Evolutionary conservation across 805 yeast genomes (phyloP), one percentile per base, ranked within the genome.

Genomic region (Candida piceae): DNA sequence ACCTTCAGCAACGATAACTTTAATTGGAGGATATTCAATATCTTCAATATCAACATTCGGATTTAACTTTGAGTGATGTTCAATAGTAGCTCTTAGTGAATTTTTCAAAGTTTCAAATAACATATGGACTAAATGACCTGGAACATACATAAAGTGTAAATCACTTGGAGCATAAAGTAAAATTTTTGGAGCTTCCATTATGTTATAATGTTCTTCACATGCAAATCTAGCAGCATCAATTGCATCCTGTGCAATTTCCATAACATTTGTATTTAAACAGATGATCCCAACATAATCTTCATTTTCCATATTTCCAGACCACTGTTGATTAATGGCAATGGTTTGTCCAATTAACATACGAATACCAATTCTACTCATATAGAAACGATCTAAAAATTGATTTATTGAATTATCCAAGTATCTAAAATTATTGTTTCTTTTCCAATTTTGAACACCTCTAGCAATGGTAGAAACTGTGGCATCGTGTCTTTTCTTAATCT

Each of bases 331-430:
- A 35, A 87, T 70, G 1, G 96, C 90, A 46, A 87, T 81, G 52
- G 87, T 95, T 63, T 87, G 96, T n/a, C 96, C 96, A 52, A 87
- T 84, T 28, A 87, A 71, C 94, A 88, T 88, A 46, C 96, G 72
- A 42, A 88, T 88, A 2, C 96, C 96, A 44, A 88, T 88, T 40
- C 96, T 71, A 36, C 87, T 80, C 88, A 87, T 80, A 66, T 88
- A 87, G 56, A 87, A 87, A 22, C 93, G 62, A 62, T 88, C 96
- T 44, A 87, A 66, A 53, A 88, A 87, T 12, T 78, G 71, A 60
- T 88, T 95, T 24, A 88, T 78, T 10, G 85, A 76, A 36, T 78
- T 71, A 52, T 84, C 85, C 27, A 84, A 79, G 21, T 72, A 66
- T 26, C 60, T 49, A 46, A 29, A 47, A 25, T 70, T 64, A 10